These are phyloP conservation scores for Dissophora ornata DNA, from an alignment of 192 early-diverging fungal genomes.

Conservation along the genomic window DNA sequence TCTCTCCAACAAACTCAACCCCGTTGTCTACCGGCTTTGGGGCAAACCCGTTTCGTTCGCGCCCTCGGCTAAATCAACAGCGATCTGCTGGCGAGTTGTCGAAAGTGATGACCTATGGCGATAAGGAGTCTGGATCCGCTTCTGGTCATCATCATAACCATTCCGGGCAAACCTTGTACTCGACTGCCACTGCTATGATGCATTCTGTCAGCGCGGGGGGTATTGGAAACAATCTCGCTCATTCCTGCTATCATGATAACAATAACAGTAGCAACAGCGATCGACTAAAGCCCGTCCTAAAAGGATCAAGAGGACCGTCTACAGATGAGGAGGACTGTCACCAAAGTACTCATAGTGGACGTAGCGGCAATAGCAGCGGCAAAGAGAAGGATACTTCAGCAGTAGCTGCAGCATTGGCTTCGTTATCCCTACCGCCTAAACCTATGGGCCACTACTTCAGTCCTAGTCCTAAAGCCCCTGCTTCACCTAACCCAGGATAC, in stretches of 20 bases:
- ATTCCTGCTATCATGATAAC: no score
- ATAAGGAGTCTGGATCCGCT: neutral
- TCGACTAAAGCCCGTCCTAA: no score
- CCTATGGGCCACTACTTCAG: no score
- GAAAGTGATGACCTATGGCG: neutral
- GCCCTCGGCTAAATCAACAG: slow-evolving; percentile 28
- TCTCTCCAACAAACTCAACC: neutral
- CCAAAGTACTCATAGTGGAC: no score
- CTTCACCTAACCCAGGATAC: no score
- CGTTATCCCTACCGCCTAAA: no score
- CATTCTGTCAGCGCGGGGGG: neutral
- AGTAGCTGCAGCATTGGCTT: neutral
- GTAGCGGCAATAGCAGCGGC: slow-evolving; percentile 3
- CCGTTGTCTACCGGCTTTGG: slow-evolving; percentile 24
- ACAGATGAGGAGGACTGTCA: no score
- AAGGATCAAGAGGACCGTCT: no score
- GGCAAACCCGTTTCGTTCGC: slow-evolving; percentile 11
- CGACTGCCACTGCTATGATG: slow-evolving; percentile 14
- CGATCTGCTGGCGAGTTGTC: slow-evolving; percentile 41
- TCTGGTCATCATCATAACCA: neutral
- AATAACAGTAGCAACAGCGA: slow-evolving; percentile 1
- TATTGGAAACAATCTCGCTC: neutral
- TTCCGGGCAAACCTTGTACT: slow-evolving; percentile 1
- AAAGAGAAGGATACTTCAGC: neutral
- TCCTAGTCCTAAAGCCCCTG: no score